Percentiles rank a stretch among this genome's conserved stretches.
phyloP scores from a whole-genome alignment of 106 monocot species.

The Cymbidium sinense region DNA sequence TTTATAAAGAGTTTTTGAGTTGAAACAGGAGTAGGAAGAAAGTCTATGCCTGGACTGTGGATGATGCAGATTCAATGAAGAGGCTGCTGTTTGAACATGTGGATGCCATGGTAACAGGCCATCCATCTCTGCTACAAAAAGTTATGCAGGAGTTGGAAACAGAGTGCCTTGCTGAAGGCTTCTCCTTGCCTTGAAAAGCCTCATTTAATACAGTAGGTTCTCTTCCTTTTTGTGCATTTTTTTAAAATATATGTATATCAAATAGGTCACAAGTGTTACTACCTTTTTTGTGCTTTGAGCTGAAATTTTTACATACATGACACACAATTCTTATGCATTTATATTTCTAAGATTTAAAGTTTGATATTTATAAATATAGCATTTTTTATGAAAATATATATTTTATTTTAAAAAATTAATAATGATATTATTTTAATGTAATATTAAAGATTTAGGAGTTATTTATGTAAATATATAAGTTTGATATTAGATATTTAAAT shows the following conservation, averaged over 20 bases:
- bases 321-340: no score
- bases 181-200: constrained; percentile 28
- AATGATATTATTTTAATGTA: no score
- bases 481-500: no score
- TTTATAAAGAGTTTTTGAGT: background rate
- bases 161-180: constrained; percentile 60
- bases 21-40: constrained; percentile 54
- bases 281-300: no score
- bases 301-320: no score
- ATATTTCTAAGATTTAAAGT: no score
- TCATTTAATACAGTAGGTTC: background rate
- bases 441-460: no score
- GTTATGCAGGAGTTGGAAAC: constrained; percentile 48
- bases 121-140: constrained; percentile 50
- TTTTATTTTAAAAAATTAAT: no score
- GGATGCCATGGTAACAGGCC: constrained; percentile 70
- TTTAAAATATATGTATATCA: background rate
- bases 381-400: no score
- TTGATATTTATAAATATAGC: no score
- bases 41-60: constrained; percentile 95
- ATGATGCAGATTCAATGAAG: constrained; percentile 60
- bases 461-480: no score
- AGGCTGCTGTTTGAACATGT: constrained; percentile 51
- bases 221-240: background rate
- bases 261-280: no score